These are phyloP conservation scores for Aaosphaeria pasadenensis DNA, from an alignment of 2,329 filamentous ascomycete species.

Conservation along the genomic window DNA sequence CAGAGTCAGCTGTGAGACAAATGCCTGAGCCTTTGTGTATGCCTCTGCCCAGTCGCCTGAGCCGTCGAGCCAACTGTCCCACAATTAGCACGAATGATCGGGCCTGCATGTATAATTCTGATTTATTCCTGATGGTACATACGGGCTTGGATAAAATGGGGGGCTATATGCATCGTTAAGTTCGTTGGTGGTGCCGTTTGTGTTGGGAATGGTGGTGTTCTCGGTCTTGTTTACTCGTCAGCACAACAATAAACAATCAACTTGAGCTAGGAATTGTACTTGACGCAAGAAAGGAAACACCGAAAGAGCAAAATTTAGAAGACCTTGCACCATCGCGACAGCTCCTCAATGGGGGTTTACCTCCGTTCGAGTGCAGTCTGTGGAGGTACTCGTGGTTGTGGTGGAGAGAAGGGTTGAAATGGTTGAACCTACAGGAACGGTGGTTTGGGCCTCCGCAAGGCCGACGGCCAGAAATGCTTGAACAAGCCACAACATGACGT, in stretches of 20 bases:
- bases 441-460: conserved; percentile 24
- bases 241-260: conserved; percentile 17
- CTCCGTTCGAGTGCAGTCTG: too few relatives aligned
- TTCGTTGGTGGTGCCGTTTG: conserved; percentile 15
- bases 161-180: conserved; percentile 45
- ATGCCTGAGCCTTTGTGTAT: conserved; percentile 70
- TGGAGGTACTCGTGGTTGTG: conserved; percentile 7
- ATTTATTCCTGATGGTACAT: conserved; percentile 10
- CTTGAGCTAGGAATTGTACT: conserved; percentile 13
- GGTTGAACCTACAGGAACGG: conserved; percentile 17
- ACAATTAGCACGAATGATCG: background rate
- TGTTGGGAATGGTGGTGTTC: conserved; percentile 19
- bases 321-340: conserved; percentile 22
- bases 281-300: conserved; percentile 31
- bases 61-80: conserved; percentile 69
- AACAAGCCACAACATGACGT: conserved; percentile 22
- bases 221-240: conserved; percentile 30
- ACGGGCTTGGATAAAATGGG: conserved; percentile 77
- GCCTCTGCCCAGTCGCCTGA: conserved; percentile 70
- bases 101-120: too few relatives aligned
- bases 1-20: conserved; percentile 80
- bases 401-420: conserved; percentile 5
- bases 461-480: conserved; percentile 28
- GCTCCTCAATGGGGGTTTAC: conserved; percentile 8
- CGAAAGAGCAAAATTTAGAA: conserved; percentile 18